Evolutionary conservation across 345 rosid genomes (phyloP).

Genomic region (Cochlearia excelsa): DNA sequence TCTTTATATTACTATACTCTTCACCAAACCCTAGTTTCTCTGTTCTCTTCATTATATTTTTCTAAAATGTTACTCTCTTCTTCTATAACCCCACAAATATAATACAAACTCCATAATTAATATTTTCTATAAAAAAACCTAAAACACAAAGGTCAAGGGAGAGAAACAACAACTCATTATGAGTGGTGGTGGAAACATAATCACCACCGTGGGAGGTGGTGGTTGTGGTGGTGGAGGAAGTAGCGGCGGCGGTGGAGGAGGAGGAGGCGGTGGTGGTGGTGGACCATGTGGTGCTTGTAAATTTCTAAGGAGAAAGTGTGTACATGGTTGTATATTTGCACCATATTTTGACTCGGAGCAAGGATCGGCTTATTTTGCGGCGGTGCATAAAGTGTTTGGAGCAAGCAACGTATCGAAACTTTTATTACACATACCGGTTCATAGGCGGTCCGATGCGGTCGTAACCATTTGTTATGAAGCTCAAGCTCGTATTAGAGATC

Average conservation of each 20-base stretch:
- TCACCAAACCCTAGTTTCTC: slow-evolving; percentile 49
- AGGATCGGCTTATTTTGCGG: slow-evolving; percentile 80
- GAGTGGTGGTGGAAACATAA: slow-evolving; percentile 53
- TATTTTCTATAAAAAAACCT: slow-evolving; percentile 10
- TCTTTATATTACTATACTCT: slow-evolving; percentile 25
- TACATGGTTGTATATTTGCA: slow-evolving; percentile 74
- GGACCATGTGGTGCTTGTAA: slow-evolving; percentile 96
- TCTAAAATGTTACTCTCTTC: slow-evolving; percentile 14
- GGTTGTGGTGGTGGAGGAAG: slow-evolving; percentile 29
- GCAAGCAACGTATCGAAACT: slow-evolving; percentile 95
- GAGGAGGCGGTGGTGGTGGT: slow-evolving; percentile 38
- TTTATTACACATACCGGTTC: slow-evolving; percentile 57
- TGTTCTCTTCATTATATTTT: slow-evolving; percentile 21
- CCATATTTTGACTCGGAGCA: slow-evolving; percentile 88
- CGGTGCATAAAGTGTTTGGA: slow-evolving; percentile 83
- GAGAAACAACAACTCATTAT: slow-evolving; percentile 32
- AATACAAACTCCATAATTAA: not conserved
- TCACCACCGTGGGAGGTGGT: slow-evolving; percentile 42
- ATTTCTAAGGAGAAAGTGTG: slow-evolving; percentile 76
- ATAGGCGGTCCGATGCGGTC: slow-evolving; percentile 66
- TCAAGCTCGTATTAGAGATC: slow-evolving; percentile 69
- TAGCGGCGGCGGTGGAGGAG: slow-evolving; percentile 36
- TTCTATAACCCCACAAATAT: slow-evolving; percentile 11
- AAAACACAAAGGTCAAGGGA: not conserved
- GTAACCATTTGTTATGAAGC: slow-evolving; percentile 81